Base-by-base conservation (phyloP, 2,329 filamentous ascomycete species). In the Pseudogymnoascus sp. region DNA sequence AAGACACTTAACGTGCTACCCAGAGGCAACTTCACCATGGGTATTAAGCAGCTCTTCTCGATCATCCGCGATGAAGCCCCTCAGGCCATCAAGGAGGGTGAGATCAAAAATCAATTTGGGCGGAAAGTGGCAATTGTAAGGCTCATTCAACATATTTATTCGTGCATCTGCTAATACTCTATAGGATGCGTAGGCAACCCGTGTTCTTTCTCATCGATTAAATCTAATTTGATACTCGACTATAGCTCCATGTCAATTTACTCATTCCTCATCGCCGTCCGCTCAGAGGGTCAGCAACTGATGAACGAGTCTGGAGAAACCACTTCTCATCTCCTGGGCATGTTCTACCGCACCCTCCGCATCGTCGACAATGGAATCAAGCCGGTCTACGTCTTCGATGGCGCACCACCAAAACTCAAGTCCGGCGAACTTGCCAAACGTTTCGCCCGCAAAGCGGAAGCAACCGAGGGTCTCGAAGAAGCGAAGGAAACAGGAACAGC, bases 331-430 rank as follows among this genome's bases (percentile, higher is more conserved):
- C 80, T 99, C 14, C 97, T 99, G 92, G 94, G 94, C 72, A 93
- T 99, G 87, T 99, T 99, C 80, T 99, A 99, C 81, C 92, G 94
- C 70, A 99, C 94, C 2, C 83, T 99, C 5, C 92, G 94, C 70
- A 97, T 99, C 79, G 91, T 97, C 71, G 94, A 99, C 77, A 97
- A 97, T 71, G 94, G 94, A 63, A 97, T 99, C 79, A 99, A 99
- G 75, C 94, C 94, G 1, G 84, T 99, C 68, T 99, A 96, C 75
- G 93, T 99, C 63, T 99, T 99, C 74, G 94, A 99, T 70, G 94
- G 94, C 63, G 92, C 92, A 8, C 94, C 94, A 16, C 94, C 94
- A 0, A 97, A 97, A 75, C 87, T 99, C 73, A 99, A 99, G 79
- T 96, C 92, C 0, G 94, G 94, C 66, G 94, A 99, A 78, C 82